Evolutionary conservation across 192 early-diverging fungal genomes (phyloP).

Genomic region (Coemansia sp.): DNA sequence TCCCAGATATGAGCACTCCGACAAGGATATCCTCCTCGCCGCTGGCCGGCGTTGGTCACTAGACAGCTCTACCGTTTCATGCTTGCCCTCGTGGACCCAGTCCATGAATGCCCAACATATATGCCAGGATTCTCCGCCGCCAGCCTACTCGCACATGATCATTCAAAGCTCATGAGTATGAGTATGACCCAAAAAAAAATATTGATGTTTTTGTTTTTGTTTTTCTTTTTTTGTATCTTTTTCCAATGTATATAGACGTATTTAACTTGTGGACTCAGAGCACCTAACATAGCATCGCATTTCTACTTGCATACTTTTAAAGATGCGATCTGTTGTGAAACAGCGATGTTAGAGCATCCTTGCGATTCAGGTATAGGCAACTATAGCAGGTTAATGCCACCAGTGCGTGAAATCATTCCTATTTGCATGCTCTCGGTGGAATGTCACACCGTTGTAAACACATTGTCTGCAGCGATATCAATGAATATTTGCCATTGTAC

Average conservation of each 20-base stretch:
- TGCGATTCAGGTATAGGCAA: too few relatives aligned
- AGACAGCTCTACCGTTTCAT: not conserved
- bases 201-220: not conserved
- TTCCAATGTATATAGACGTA: not conserved
- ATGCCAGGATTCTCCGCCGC: conserved; percentile 12
- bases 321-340: too few relatives aligned
- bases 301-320: too few relatives aligned
- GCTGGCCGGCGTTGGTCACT: conserved; percentile 22
- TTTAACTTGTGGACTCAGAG: too few relatives aligned
- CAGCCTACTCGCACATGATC: conserved; percentile 14
- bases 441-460: too few relatives aligned
- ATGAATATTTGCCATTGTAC: too few relatives aligned
- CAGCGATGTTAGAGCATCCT: too few relatives aligned
- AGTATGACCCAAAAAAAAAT: not conserved
- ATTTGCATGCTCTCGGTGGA: too few relatives aligned
- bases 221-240: not conserved
- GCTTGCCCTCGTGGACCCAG: not conserved
- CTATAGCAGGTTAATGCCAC: too few relatives aligned
- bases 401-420: too few relatives aligned
- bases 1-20: conserved; percentile 43
- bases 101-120: not conserved
- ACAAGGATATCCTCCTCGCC: conserved; percentile 40
- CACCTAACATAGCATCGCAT: too few relatives aligned
- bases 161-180: not conserved
- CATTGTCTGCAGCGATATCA: too few relatives aligned